A percentile compares a stretch with the other conserved stretches of the same genome.
These are phyloP conservation scores for Candida coquimbonensis DNA, from an alignment of 805 yeast genomes.

Conservation along the genomic window DNA sequence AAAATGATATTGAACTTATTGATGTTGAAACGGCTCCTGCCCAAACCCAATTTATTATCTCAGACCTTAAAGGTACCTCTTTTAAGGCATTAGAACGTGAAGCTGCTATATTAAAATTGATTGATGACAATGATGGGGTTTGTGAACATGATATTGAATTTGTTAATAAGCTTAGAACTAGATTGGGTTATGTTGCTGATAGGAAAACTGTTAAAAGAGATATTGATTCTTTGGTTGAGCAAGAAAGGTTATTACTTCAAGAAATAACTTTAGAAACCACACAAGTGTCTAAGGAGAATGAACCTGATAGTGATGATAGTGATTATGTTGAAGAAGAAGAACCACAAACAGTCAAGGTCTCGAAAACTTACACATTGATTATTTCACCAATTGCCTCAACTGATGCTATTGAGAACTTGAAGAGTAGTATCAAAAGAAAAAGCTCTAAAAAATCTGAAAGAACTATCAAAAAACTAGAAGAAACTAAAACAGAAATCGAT, in stretches of 20 bases:
- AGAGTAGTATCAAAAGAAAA: neutral
- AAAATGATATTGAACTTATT: neutral
- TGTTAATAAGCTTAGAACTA: conserved; percentile 32
- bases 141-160: conserved; percentile 36
- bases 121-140: conserved; percentile 40
- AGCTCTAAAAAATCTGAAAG: neutral
- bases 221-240: conserved; percentile 27
- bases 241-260: conserved; percentile 23
- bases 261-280: conserved; percentile 8
- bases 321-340: neutral
- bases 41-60: conserved; percentile 10
- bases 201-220: conserved; percentile 46
- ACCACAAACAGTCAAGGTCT: neutral
- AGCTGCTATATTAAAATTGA: conserved; percentile 33
- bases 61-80: conserved; percentile 33
- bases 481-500: conserved; percentile 18
- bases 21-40: neutral
- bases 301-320: conserved; percentile 5
- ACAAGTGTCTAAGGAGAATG: conserved; percentile 3
- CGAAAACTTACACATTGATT: conserved; percentile 15
- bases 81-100: conserved; percentile 39
- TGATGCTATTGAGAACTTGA: conserved; percentile 14
- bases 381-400: conserved; percentile 19
- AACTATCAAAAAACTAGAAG: conserved; percentile 7
- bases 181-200: conserved; percentile 41